These are phyloP conservation scores for Nicotiana undulata DNA, from an alignment of 257 asterid genomes.

Conservation along the genomic window DNA sequence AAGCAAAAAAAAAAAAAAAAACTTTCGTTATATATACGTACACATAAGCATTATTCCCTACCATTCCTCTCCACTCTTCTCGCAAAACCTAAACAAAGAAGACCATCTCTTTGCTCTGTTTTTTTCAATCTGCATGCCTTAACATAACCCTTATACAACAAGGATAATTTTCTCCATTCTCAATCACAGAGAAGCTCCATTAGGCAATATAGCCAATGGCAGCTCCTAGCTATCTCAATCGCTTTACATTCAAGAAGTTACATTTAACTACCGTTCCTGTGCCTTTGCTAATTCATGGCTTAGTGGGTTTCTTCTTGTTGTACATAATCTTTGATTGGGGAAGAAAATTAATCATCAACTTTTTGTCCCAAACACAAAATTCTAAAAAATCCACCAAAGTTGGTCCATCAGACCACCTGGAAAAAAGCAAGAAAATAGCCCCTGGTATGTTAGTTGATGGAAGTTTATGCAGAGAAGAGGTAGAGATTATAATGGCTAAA, in stretches of 20 bases:
- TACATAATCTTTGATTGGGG: constrained; percentile 9
- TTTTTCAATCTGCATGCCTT: background rate
- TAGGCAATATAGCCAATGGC: constrained; percentile 5
- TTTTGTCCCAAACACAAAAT: background rate
- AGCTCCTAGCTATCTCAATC: constrained; percentile 4
- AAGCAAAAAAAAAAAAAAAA: background rate
- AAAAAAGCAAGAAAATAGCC: background rate
- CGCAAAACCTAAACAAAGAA: background rate
- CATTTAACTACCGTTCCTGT: constrained; percentile 1
- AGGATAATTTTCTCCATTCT: background rate
- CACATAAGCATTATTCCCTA: background rate
- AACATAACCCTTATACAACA: background rate
- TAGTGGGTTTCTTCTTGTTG: constrained; percentile 1
- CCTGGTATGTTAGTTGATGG: background rate
- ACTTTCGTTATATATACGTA: background rate
- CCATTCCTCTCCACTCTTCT: background rate
- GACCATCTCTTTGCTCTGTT: background rate
- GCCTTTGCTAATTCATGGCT: background rate
- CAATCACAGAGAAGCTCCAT: background rate
- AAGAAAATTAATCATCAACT: background rate
- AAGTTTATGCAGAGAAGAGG: constrained; percentile 2
- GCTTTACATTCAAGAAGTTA: background rate
- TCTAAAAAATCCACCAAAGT: background rate
- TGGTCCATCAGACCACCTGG: background rate
- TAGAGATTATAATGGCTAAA: background rate